phyloP scores from a whole-genome alignment of 192 early-diverging fungal genomes.

The Coemansia asiatica region DNA sequence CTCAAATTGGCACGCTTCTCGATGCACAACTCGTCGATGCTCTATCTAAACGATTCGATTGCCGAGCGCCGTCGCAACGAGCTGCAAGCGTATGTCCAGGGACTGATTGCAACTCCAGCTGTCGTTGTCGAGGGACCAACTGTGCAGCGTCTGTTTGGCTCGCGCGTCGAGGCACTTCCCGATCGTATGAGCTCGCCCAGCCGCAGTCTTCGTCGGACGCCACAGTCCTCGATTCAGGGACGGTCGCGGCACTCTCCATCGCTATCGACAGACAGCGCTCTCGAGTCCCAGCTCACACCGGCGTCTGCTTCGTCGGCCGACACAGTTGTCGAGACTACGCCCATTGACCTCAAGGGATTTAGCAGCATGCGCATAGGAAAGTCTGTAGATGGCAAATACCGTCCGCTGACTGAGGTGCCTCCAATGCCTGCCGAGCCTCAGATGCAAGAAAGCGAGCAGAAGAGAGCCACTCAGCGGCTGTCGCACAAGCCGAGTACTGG shows the following conservation, averaged over 20 bases:
- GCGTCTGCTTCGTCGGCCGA: constrained; percentile 44
- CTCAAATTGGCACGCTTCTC: constrained; percentile 52
- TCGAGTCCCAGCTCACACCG: constrained; percentile 30
- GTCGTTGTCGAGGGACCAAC: constrained; percentile 56
- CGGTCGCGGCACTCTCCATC: constrained; percentile 30
- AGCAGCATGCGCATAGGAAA: constrained; percentile 16
- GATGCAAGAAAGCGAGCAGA: neutral
- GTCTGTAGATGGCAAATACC: constrained; percentile 5
- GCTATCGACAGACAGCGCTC: constrained; percentile 31
- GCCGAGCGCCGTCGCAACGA: constrained; percentile 65
- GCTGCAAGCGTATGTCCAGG: constrained; percentile 67
- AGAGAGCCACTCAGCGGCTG: constrained; percentile 30
- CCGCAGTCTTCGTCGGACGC: constrained; percentile 10
- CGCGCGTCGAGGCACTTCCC: constrained; percentile 18
- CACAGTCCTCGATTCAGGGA: constrained; percentile 1
- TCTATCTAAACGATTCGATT: constrained; percentile 64
- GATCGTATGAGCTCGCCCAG: constrained; percentile 8
- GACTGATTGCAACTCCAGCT: constrained; percentile 59
- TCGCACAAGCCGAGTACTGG: constrained; percentile 42
- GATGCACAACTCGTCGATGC: constrained; percentile 69
- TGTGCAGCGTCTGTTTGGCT: constrained; percentile 52
- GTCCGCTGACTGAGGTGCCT: constrained; percentile 18
- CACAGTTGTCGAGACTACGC: constrained; percentile 30
- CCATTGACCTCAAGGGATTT: constrained; percentile 11
- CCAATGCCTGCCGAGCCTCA: constrained; percentile 51